These are phyloP conservation scores for Plantago coronopus DNA, from an alignment of 305 asterid genomes.

Conservation along the genomic window DNA sequence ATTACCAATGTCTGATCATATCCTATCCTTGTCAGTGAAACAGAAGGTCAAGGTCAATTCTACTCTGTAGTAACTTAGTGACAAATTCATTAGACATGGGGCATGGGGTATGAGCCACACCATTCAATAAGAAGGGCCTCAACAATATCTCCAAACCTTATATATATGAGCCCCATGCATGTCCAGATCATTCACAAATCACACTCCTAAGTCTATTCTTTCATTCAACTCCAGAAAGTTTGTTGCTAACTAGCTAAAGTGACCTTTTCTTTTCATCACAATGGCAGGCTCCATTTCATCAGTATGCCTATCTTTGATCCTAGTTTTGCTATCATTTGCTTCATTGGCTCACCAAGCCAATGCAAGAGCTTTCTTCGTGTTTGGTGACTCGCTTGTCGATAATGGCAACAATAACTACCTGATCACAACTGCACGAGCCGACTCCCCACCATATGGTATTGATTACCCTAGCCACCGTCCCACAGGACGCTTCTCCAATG, in stretches of 20 bases:
- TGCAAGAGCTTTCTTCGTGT: constrained; percentile 62
- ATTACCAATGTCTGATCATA: too few relatives aligned
- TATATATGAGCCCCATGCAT: constrained; percentile 7
- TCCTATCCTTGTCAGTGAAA: too few relatives aligned
- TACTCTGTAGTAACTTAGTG: too few relatives aligned
- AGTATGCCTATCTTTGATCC: constrained; percentile 28
- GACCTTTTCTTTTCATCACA: background rate
- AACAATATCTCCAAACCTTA: background rate
- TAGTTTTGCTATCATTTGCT: constrained; percentile 28
- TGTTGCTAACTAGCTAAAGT: background rate
- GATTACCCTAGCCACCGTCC: constrained; percentile 61
- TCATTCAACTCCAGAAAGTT: constrained; percentile 6
- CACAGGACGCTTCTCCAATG: constrained; percentile 74
- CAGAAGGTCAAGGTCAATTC: too few relatives aligned
- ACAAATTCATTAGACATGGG: too few relatives aligned
- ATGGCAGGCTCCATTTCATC: constrained; percentile 34
- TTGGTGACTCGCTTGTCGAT: constrained; percentile 73
- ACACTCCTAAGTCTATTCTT: background rate
- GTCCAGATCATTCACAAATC: background rate
- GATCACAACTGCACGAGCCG: constrained; percentile 51
- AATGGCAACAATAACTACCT: constrained; percentile 69
- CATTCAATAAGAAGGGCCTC: too few relatives aligned
- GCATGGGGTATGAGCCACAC: too few relatives aligned
- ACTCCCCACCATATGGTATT: constrained; percentile 64
- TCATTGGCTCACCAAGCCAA: constrained; percentile 24